phyloP scores from a whole-genome alignment of 768 basidiomycete species.

The Agaricus blazei region DNA sequence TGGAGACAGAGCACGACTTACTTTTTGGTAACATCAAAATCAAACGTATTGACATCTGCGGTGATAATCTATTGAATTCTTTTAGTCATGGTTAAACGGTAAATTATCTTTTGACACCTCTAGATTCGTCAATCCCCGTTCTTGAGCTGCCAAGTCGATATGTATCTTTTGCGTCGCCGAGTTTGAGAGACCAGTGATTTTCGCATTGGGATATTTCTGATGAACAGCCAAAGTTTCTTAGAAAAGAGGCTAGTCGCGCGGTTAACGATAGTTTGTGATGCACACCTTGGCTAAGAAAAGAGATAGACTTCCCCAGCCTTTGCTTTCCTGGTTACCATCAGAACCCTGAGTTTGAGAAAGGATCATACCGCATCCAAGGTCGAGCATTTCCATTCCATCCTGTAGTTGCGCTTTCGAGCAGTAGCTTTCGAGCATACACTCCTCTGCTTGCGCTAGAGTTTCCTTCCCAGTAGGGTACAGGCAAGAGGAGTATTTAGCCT shows the following conservation, averaged over 20 bases:
- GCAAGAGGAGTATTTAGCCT: constrained; percentile 64
- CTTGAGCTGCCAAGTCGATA: constrained; percentile 48
- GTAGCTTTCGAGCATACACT: constrained; percentile 61
- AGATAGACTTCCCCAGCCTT: constrained; percentile 70
- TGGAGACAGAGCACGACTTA: constrained; percentile 18
- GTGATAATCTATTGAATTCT: constrained; percentile 47
- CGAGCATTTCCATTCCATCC: constrained; percentile 59
- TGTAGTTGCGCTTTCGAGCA: constrained; percentile 57
- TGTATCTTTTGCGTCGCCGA: constrained; percentile 62
- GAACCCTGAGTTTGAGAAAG: neutral
- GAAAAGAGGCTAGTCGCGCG: neutral
- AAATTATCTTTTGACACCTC: constrained; percentile 25
- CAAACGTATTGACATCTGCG: constrained; percentile 58
- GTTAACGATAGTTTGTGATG: neutral
- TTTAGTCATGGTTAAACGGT: neutral
- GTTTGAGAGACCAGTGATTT: constrained; percentile 62
- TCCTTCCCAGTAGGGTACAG: constrained; percentile 57
- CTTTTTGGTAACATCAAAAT: constrained; percentile 47
- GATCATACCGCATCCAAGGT: constrained; percentile 60
- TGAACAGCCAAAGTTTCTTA: neutral
- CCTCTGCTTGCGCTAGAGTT: constrained; percentile 59
- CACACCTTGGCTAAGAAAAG: constrained; percentile 56
- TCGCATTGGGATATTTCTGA: constrained; percentile 63
- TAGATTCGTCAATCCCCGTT: constrained; percentile 47
- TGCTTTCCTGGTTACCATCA: neutral